phyloP scores from a whole-genome alignment of 2,329 filamentous ascomycete genomes.

The Eurotiales sp. region DNA sequence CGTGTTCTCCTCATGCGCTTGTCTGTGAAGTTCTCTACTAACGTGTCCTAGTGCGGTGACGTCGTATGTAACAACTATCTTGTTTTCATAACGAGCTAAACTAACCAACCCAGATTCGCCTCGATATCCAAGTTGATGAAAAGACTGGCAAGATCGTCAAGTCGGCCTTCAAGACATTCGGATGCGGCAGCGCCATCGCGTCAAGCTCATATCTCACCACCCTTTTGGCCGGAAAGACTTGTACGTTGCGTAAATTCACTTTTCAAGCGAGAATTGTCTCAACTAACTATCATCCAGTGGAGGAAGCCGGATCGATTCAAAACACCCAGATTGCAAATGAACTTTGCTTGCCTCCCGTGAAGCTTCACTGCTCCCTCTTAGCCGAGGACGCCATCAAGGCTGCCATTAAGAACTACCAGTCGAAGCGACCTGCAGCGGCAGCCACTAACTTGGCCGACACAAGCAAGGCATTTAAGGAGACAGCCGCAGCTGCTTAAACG shows the following conservation, averaged over 20 bases:
- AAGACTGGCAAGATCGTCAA: conserved; percentile 84
- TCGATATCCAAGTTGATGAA: conserved; percentile 89
- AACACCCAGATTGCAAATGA: conserved; percentile 99
- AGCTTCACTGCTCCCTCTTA: conserved; percentile 87
- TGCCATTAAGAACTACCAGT: conserved; percentile 86
- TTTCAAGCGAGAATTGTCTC: no score
- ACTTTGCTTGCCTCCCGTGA: conserved; percentile 81
- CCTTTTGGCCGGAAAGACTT: conserved; percentile 41
- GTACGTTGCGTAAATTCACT: background rate
- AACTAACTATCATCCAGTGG: conserved; percentile 47
- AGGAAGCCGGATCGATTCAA: conserved; percentile 86
- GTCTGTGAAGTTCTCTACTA: background rate
- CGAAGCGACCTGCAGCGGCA: conserved; percentile 76
- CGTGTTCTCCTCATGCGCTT: background rate
- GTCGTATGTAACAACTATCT: no score
- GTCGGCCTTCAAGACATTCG: conserved; percentile 98
- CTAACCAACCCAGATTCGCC: conserved; percentile 60
- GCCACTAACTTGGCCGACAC: conserved; percentile 75
- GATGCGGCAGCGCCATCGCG: conserved; percentile 90
- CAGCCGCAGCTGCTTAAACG: conserved; percentile 11
- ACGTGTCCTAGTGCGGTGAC: conserved; percentile 61
- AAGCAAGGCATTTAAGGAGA: conserved; percentile 14
- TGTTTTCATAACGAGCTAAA: no score
- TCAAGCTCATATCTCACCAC: conserved; percentile 93
- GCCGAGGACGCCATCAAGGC: conserved; percentile 92